Evolutionary conservation across 1,284 basidiomycete species (phyloP), one percentile per base, ranked within the genome.

Genomic region (Cutaneotrichosporon sp.): DNA sequence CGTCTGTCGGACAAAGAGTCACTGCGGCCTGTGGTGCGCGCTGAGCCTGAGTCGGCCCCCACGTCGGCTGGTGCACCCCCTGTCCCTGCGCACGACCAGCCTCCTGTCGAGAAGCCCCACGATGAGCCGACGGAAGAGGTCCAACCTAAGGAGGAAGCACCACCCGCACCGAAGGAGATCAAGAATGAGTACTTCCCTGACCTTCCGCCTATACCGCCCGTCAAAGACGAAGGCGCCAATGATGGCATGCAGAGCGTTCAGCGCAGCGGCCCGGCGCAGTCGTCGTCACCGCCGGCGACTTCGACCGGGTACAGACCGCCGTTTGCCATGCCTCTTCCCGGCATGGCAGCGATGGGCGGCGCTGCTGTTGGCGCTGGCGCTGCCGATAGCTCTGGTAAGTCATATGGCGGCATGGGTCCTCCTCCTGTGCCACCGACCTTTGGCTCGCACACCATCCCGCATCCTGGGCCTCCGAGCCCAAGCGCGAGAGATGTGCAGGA

Each of bases 401-500:
- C 11, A 31, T 32, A 43, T 27, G 54, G 46, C n/a, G 57, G 60
- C 2, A 62, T 65, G 66, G 49, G 45, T 2, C 67, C 68, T 5
- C 65, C 68, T 8, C 67, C 69, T 26, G 53, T 57, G 1, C 65
- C 65, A 8, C 52, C 65, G 1, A 44, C 60, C 2, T 61, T 65
- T 26, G 38, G 33, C 9, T 37, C 49, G 12, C 12, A 22, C n/a
- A 6, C 14, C 20, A n/a, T 9, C 3, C 24, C 31, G 34, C 41
- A 12, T 32, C n/a, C 16, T 26, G 61, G 60, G 10, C 63, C 61
- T 8, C 60, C 58, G 8, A 60, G 54, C 53, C 58, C 67, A 8
- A 61, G 66, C 9, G 61, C 64, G 17, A 57, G 62, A 14, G 64
- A 65, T 31, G 72, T 71, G 27, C 73, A 77, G 0, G 79, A 80